phyloP scores from a whole-genome alignment of 2,329 filamentous ascomycete genomes.

The Fusarium clavum region DNA sequence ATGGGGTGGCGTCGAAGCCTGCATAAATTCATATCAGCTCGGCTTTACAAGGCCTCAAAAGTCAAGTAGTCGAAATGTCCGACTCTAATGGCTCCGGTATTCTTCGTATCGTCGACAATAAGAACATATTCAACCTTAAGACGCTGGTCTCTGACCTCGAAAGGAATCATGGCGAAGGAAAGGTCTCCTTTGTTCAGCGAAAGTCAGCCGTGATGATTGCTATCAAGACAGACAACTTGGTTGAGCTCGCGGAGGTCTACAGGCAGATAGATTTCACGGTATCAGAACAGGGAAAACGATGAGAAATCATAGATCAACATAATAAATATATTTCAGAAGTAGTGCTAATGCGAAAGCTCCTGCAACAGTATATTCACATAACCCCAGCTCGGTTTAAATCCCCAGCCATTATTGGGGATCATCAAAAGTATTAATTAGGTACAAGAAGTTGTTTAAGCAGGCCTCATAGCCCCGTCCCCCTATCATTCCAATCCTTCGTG shows the following conservation, averaged over 20 bases:
- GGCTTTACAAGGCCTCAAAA: too few species aligned
- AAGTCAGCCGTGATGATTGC: background rate
- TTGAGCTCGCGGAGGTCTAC: background rate
- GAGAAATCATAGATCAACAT: background rate
- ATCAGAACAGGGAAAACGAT: background rate
- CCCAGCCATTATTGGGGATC: too few species aligned
- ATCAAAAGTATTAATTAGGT: background rate
- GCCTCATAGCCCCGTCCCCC: background rate
- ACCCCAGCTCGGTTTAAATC: too few species aligned
- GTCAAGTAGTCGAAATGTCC: background rate
- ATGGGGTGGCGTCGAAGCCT: too few species aligned
- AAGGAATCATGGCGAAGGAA: background rate
- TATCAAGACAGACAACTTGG: background rate
- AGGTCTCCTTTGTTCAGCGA: background rate
- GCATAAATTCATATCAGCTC: too few species aligned
- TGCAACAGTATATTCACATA: too few species aligned
- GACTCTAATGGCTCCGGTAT: accelerated
- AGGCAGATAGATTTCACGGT: background rate
- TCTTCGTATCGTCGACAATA: background rate
- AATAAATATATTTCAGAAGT: too few species aligned
- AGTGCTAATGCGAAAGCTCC: too few species aligned
- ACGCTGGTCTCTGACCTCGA: background rate
- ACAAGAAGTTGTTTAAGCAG: background rate
- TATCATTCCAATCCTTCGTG: background rate
- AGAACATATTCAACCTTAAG: background rate